Conservation (phyloP, 257 asterid genomes). For the Capsicum pubescens region DNA sequence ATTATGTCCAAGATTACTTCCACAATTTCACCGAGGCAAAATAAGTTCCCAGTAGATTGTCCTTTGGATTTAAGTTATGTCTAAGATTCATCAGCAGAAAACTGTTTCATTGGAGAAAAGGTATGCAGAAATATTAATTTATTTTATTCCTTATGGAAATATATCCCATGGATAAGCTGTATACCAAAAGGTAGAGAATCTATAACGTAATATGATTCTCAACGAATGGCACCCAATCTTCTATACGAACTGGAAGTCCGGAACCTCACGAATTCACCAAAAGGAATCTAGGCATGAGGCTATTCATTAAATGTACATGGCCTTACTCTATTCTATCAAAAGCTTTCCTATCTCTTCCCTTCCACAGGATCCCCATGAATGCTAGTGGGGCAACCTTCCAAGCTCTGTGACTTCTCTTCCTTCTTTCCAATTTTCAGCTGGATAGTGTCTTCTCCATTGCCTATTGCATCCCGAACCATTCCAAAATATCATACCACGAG, state of each 20-base stretch:
- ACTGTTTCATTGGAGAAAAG: not conserved
- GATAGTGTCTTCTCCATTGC: not conserved
- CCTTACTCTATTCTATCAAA: not conserved
- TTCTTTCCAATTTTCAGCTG: conserved; percentile 9
- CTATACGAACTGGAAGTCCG: not conserved
- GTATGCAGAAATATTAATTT: not conserved
- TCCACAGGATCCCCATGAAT: conserved; percentile 4
- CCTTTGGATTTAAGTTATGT: conserved; percentile 18
- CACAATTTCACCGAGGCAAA: conserved; percentile 1
- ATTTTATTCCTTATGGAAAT: not conserved
- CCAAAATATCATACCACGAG: not conserved
- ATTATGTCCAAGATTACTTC: not conserved
- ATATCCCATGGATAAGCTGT: not conserved
- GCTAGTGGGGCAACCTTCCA: conserved; percentile 4
- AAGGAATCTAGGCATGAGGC: conserved; percentile 14
- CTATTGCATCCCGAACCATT: conserved; percentile 22
- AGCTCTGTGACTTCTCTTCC: not conserved
- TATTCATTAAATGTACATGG: not conserved
- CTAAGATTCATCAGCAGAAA: conserved; percentile 9
- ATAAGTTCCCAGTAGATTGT: conserved; percentile 1
- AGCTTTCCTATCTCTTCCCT: conserved; percentile 10
- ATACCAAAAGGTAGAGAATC: conserved; percentile 11
- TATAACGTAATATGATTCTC: conserved; percentile 6
- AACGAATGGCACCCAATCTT: not conserved
- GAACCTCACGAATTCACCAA: not conserved